Conservation (phyloP, 2,329 filamentous ascomycete genomes). For the Botryotinia convoluta region DNA sequence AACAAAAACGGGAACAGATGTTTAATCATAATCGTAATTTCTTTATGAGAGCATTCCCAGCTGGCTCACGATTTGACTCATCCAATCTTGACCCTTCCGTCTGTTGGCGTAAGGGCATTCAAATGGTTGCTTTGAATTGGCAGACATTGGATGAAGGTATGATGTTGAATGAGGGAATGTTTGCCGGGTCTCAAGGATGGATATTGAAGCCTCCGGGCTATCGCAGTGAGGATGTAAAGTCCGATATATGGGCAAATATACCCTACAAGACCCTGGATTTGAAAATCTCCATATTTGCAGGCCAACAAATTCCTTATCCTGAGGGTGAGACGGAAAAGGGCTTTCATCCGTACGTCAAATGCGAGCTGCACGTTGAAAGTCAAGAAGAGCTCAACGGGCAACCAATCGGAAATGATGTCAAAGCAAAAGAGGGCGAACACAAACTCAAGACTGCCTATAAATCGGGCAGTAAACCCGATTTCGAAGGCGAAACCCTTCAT, state of each 20-base stretch:
- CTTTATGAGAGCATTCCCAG: conserved; percentile 86
- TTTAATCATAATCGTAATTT: conserved; percentile 80
- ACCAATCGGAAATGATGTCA: conserved; percentile 44
- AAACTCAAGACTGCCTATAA: conserved; percentile 57
- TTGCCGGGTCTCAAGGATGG: conserved; percentile 77
- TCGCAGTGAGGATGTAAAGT: conserved; percentile 42
- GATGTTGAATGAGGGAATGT: conserved; percentile 96
- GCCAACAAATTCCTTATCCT: conserved; percentile 71
- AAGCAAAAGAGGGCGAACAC: conserved; percentile 55
- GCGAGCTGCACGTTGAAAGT: conserved; percentile 77
- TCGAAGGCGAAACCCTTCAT: conserved; percentile 53
- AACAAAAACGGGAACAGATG: conserved; percentile 54
- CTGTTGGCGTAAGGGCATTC: conserved; percentile 86
- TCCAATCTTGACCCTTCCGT: conserved; percentile 82
- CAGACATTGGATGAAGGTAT: conserved; percentile 87
- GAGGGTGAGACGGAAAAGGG: conserved; percentile 45
- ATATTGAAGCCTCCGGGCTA: conserved; percentile 79
- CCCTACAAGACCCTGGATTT: conserved; percentile 60
- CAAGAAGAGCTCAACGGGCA: conserved; percentile 40
- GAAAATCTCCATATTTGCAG: conserved; percentile 70
- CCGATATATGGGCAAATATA: conserved; percentile 35
- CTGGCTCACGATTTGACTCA: conserved; percentile 74
- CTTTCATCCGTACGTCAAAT: conserved; percentile 74
- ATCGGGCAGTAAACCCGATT: conserved; percentile 62
- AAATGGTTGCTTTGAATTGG: conserved; percentile 93